Conservation (phyloP, 2,329 filamentous ascomycete species). For the Aspergillus udagawae region DNA sequence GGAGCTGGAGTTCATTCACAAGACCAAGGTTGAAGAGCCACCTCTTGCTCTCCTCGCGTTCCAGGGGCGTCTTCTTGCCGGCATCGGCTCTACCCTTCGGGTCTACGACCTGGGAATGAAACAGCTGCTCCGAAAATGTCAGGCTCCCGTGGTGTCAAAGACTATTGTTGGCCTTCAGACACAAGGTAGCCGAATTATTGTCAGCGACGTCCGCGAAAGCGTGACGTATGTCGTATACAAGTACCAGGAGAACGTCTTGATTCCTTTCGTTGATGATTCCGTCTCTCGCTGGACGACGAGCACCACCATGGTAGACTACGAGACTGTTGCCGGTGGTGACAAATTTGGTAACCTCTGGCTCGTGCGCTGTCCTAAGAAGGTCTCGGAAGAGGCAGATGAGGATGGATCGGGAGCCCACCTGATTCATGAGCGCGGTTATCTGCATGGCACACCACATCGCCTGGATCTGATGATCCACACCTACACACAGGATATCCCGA, state of each 20-base stretch:
- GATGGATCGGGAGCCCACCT: constrained; percentile 86
- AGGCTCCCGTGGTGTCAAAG: constrained; percentile 72
- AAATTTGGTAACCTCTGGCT: constrained; percentile 98
- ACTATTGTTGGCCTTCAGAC: constrained; percentile 87
- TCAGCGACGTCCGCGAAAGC: constrained; percentile 88
- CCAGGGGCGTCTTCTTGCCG: constrained; percentile 84
- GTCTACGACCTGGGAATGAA: constrained; percentile 92
- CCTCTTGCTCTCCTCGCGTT: constrained; percentile 88
- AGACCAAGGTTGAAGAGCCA: constrained; percentile 86
- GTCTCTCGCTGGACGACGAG: constrained; percentile 87
- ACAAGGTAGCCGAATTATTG: constrained; percentile 84
- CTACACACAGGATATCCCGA: constrained; percentile 88
- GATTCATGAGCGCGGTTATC: constrained; percentile 82
- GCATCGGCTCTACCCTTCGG: constrained; percentile 74
- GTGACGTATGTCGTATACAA: constrained; percentile 94
- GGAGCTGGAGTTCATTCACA: constrained; percentile 90
- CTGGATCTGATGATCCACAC: constrained; percentile 82
- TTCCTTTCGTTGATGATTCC: constrained; percentile 89
- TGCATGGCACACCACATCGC: constrained; percentile 83
- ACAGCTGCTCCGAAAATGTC: constrained; percentile 86
- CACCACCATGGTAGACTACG: constrained; percentile 93
- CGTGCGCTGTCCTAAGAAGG: constrained; percentile 78
- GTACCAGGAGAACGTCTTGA: constrained; percentile 81
- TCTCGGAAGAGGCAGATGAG: constrained; percentile 86
- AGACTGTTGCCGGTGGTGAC: constrained; percentile 89